Evolutionary conservation across 768 basidiomycete species (phyloP), one percentile per base, ranked within the genome.

Genomic region (Naematelia aurantialba): DNA sequence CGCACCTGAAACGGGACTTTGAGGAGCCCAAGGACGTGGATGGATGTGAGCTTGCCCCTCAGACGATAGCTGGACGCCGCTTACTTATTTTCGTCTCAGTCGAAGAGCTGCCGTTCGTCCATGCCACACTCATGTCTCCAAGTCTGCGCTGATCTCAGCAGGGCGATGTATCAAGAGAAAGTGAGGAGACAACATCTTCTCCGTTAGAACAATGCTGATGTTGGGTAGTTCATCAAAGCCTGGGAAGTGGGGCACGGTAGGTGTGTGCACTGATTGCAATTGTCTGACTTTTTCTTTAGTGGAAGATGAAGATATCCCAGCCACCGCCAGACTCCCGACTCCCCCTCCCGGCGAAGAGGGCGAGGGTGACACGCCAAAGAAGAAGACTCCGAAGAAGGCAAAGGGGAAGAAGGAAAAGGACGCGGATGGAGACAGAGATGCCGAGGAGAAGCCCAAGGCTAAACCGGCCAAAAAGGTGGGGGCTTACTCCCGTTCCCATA

Each of bases 261-360:
- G 75, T 52, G 26, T 25, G 26, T 21, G 2, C n/a, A 11, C 45
- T 17, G 29, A 22, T 14, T 45, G 24, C 21, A 2, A 49, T 13
- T 24, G 12, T 10, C 14, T 25, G 1, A 39, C 48, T 61, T 10
- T 13, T 50, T 14, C n/a, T 22, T 4, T 17, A 67, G 88, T 96
- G 50, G 89, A 84, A 4, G 85, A 87, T 30, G 91, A 86, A 66
- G 92, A 94, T 68, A 84, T 93, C 55, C 66, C 72, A 1, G 61
- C 73, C 56, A 61, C 72, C 44, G 73, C 62, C 57, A 68, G 59
- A 48, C 69, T 68, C 29, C 71, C 45, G 22, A 60, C 52, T 59
- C 60, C 54, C 60, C 65, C 65, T 53, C 65, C 56, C 58, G 54
- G 46, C n/a, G 62, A 61, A 58, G 66, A 59, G 4, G 58, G 60